Evolutionary conservation across 2,329 filamentous ascomycete genomes (phyloP).

Genomic region (Exophiala lecanii-corni): DNA sequence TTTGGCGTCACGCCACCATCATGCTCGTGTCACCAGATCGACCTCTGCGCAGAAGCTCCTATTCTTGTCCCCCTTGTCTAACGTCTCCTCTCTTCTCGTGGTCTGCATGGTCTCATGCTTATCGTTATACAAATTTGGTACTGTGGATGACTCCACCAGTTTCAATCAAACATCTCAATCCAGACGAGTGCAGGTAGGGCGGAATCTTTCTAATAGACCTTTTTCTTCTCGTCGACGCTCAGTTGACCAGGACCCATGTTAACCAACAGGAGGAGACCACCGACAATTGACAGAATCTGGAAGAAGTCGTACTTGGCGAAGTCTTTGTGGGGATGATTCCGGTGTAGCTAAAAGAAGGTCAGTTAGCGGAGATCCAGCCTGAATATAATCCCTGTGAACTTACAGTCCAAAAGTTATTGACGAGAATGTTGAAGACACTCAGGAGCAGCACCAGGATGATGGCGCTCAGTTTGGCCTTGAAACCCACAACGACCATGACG

Average conservation of each 20-base stretch:
- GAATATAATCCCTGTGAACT: slow-evolving; percentile 40
- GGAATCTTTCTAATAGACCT: slow-evolving; percentile 70
- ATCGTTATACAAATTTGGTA: slow-evolving; percentile 13
- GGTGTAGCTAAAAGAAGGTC: slow-evolving; percentile 65
- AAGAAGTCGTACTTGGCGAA: slow-evolving; percentile 99
- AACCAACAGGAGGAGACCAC: slow-evolving; percentile 89
- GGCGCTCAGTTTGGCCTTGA: slow-evolving; percentile 99
- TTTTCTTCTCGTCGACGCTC: slow-evolving; percentile 99
- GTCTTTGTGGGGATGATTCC: slow-evolving; percentile 98
- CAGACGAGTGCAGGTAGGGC: neutral
- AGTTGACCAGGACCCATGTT: slow-evolving; percentile 98
- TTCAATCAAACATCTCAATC: no score
- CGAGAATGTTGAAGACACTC: slow-evolving; percentile 91
- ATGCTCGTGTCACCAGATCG: no score
- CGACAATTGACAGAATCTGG: slow-evolving; percentile 96
- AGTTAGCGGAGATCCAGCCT: neutral
- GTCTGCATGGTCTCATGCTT: slow-evolving; percentile 20
- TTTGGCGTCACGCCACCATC: no score
- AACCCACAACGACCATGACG: slow-evolving; percentile 97
- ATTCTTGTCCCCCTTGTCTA: no score
- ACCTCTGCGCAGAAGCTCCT: no score
- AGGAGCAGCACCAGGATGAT: slow-evolving; percentile 91
- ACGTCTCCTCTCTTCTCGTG: slow-evolving; percentile 2
- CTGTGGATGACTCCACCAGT: neutral
- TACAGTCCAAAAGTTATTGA: slow-evolving; percentile 99